Conservation (phyloP, 495 filamentous ascomycete species). For the Neurospora sp. region DNA sequence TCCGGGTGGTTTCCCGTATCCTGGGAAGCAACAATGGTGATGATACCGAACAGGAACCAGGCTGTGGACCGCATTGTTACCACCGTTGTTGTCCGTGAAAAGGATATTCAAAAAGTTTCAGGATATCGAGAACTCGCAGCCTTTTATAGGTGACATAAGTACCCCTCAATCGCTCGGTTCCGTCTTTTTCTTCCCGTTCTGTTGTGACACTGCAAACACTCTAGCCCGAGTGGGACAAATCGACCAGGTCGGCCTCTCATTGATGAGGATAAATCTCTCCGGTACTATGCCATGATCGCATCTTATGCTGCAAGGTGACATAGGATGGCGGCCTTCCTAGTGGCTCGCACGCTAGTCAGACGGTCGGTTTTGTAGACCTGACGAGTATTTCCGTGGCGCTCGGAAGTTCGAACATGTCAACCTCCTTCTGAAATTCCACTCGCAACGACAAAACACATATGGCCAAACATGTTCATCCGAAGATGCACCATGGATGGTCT, state of each 20-base stretch:
- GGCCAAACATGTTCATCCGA: not conserved
- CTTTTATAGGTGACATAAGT: not conserved
- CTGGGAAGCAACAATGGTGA: slow-evolving; percentile 3
- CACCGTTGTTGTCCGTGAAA: not conserved
- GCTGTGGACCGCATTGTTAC: not conserved
- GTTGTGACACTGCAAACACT: not conserved
- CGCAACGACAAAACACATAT: not conserved
- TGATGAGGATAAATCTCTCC: too few species aligned
- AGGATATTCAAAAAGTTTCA: not conserved
- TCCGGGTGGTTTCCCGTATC: slow-evolving; percentile 33
- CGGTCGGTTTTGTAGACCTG: too few species aligned
- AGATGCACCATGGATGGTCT: not conserved
- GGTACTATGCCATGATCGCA: too few species aligned
- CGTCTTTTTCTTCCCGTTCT: not conserved
- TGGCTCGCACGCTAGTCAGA: too few species aligned
- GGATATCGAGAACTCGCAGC: not conserved
- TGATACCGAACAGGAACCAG: not conserved
- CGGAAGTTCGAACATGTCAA: not conserved
- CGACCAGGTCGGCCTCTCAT: not conserved
- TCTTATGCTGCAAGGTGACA: not conserved
- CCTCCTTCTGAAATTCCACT: not conserved
- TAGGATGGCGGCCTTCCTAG: not conserved
- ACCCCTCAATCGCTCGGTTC: not conserved
- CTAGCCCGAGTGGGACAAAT: not conserved
- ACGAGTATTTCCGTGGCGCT: not conserved